Percentiles rank a stretch among this genome's conserved stretches.
Evolutionary conservation across 805 yeast genomes (phyloP).

Genomic region (Lipomyces anomalus): DNA sequence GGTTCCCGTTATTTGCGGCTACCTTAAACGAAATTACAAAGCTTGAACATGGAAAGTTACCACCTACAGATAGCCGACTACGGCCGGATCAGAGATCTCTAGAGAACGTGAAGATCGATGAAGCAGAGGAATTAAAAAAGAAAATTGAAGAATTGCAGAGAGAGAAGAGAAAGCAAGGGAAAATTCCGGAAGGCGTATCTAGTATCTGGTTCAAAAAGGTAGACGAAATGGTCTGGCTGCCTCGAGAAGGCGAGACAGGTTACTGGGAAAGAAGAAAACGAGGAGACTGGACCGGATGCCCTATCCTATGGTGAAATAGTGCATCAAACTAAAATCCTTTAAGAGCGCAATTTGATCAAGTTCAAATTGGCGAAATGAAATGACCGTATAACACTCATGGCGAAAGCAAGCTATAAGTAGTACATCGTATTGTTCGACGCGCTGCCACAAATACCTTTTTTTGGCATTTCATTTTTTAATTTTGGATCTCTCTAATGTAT

Average conservation of each 20-base stretch:
- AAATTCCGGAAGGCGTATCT: conserved; percentile 18
- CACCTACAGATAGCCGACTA: conserved; percentile 84
- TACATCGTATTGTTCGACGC: too few species aligned
- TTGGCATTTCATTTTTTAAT: too few species aligned
- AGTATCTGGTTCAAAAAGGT: conserved; percentile 16
- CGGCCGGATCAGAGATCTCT: conserved; percentile 80
- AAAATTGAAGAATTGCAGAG: conserved; percentile 77
- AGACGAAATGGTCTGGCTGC: conserved; percentile 22
- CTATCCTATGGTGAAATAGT: conserved; percentile 18
- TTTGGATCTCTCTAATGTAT: too few species aligned
- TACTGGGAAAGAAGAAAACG: conserved; percentile 17
- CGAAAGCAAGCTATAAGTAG: too few species aligned
- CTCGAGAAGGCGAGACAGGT: conserved; percentile 16
- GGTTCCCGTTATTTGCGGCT: conserved; percentile 79
- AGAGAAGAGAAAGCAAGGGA: conserved; percentile 49
- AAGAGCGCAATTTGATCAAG: too few species aligned
- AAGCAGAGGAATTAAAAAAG: conserved; percentile 67
- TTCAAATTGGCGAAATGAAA: too few species aligned
- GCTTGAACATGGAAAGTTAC: conserved; percentile 56
- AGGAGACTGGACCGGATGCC: conserved; percentile 14
- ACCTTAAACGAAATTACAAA: conserved; percentile 71
- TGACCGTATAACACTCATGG: too few species aligned
- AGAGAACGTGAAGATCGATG: conserved; percentile 60
- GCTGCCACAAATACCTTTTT: too few species aligned
- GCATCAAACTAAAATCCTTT: too few species aligned